Conservation (phyloP, 1,284 basidiomycete species). For the Ceratobasidium papillatum region DNA sequence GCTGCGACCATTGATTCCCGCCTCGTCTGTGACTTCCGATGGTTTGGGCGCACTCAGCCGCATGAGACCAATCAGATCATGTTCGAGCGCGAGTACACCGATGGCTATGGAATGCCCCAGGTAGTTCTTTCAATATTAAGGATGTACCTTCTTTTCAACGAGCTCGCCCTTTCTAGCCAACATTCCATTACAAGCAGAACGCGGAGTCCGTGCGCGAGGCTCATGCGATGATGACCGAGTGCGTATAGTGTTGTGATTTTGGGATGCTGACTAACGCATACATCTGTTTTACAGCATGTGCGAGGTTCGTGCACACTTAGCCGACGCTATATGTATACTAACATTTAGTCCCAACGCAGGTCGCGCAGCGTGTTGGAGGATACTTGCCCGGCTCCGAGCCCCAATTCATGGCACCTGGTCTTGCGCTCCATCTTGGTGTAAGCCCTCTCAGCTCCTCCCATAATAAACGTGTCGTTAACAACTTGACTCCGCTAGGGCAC, state of each 20-base stretch:
- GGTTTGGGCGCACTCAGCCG: conserved; percentile 1
- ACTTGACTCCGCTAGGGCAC: not conserved
- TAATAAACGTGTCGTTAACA: not conserved
- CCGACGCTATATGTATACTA: too few species aligned
- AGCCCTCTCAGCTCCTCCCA: not conserved
- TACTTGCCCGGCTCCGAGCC: conserved; percentile 46
- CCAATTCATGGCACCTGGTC: conserved; percentile 49
- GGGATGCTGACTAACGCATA: not conserved
- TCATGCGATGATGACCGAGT: not conserved
- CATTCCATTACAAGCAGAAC: not conserved
- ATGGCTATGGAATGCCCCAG: not conserved
- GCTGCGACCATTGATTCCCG: conserved; percentile 17
- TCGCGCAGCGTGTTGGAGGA: not conserved
- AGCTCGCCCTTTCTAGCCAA: not conserved
- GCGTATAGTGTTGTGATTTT: not conserved
- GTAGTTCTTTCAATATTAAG: not conserved
- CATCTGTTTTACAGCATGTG: not conserved
- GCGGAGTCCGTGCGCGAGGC: not conserved
- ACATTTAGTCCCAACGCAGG: not conserved
- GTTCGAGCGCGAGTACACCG: not conserved
- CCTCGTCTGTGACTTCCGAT: not conserved
- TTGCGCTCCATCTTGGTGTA: conserved; percentile 47
- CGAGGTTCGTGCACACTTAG: not conserved
- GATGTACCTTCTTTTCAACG: not conserved
- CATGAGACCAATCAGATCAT: not conserved